Evolutionary conservation across 1,284 basidiomycete genomes (phyloP).

Genomic region (Blastosporella zonata): DNA sequence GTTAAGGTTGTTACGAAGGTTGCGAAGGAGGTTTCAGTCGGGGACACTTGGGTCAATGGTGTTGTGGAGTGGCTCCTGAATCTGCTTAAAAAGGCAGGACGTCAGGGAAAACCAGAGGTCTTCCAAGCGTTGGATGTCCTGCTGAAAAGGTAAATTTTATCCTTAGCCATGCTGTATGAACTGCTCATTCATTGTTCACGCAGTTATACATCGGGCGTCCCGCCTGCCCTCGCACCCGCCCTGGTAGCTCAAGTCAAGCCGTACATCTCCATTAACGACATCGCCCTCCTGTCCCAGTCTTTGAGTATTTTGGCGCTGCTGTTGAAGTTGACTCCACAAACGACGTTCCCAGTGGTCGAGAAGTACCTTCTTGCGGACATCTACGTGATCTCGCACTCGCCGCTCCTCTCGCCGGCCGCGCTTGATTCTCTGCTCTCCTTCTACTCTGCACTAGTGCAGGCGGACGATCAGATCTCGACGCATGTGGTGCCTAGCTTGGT

Average conservation of each 20-base stretch:
- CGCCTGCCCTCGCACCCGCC: constrained; percentile 54
- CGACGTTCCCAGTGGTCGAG: constrained; percentile 73
- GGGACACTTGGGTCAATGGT: constrained; percentile 77
- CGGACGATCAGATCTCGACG: constrained; percentile 77
- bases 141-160: constrained; percentile 52
- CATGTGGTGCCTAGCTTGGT: constrained; percentile 75
- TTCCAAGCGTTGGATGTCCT: constrained; percentile 80
- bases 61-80: constrained; percentile 77
- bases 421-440: constrained; percentile 83
- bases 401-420: constrained; percentile 68
- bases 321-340: constrained; percentile 61
- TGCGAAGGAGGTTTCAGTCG: constrained; percentile 62
- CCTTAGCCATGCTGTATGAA: constrained; percentile 1
- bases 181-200: constrained; percentile 16
- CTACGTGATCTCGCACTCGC: constrained; percentile 73
- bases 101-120: constrained; percentile 75
- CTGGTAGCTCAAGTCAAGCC: constrained; percentile 73
- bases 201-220: constrained; percentile 67
- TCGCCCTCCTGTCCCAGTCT: constrained; percentile 75
- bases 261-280: constrained; percentile 72
- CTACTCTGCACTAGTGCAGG: constrained; percentile 77
- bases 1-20: constrained; percentile 74
- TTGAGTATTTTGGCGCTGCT: constrained; percentile 71
- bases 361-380: constrained; percentile 65
- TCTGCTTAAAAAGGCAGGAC: constrained; percentile 78